A percentile compares a stretch with the other conserved stretches of the same genome.
phyloP scores from a whole-genome alignment of 768 basidiomycete genomes.

The Phlebiopsis flavidoalba region DNA sequence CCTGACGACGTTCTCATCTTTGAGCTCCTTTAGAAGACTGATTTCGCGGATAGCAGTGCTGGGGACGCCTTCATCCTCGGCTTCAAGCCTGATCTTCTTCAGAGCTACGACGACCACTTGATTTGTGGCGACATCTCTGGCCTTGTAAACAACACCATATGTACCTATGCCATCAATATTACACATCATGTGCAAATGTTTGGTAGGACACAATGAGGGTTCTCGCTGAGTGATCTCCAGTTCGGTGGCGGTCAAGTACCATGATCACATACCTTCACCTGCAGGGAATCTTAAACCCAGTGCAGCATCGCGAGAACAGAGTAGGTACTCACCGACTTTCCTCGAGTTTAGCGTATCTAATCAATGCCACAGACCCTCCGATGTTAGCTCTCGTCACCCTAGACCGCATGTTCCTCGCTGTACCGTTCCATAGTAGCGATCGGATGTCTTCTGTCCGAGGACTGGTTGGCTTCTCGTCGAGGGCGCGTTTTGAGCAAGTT shows the following conservation, averaged over 20 bases:
- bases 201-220: neutral
- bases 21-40: conserved; percentile 92
- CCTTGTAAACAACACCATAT: conserved; percentile 98
- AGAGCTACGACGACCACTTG: conserved; percentile 84
- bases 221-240: neutral
- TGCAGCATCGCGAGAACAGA: neutral
- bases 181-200: neutral
- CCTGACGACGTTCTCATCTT: conserved; percentile 95
- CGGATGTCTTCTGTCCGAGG: neutral
- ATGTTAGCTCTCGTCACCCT: conserved; percentile 14
- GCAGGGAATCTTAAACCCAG: neutral
- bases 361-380: neutral
- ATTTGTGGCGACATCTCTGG: conserved; percentile 73
- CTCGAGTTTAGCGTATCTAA: conserved; percentile 93
- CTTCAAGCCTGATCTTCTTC: conserved; percentile 98
- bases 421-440: conserved; percentile 22
- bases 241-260: neutral
- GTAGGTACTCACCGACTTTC: conserved; percentile 82
- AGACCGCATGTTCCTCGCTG: conserved; percentile 1
- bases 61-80: conserved; percentile 98
- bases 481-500: neutral
- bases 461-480: neutral
- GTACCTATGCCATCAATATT: conserved; percentile 57
- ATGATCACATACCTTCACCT: conserved; percentile 44
- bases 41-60: conserved; percentile 98